Conservation (phyloP, 331 rosid species). For the Rhamnella rubrinervis region DNA sequence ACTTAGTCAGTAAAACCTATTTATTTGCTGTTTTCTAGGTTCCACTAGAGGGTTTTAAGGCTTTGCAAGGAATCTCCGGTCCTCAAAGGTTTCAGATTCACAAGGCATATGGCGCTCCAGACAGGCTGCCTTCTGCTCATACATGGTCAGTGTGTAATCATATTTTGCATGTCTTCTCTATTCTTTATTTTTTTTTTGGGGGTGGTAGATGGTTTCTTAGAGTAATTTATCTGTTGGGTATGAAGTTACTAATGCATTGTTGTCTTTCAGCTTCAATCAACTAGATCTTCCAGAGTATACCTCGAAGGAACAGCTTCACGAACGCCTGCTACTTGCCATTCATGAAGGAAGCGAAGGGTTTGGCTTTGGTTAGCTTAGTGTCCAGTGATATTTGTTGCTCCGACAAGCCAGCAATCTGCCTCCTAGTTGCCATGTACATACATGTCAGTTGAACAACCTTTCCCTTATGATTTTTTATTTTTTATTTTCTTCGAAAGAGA, state of each 20-base stretch:
- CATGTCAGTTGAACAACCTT: constrained; percentile 41
- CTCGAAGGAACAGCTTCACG: constrained; percentile 90
- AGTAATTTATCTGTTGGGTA: constrained; percentile 2
- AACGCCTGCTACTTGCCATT: constrained; percentile 91
- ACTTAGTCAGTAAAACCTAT: background rate
- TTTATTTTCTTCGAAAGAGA: background rate
- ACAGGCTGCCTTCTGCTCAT: constrained; percentile 96
- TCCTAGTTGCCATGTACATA: constrained; percentile 54
- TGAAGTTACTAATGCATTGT: constrained; percentile 21
- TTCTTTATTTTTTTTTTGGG: background rate
- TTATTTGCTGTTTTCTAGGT: constrained; percentile 56
- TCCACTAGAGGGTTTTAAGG: constrained; percentile 97
- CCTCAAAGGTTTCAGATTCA: constrained; percentile 98
- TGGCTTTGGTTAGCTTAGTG: constrained; percentile 70
- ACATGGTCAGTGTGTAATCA: constrained; percentile 65
- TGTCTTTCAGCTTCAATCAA: constrained; percentile 82
- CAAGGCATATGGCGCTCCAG: constrained; percentile 99
- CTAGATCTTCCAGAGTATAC: constrained; percentile 97
- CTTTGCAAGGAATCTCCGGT: constrained; percentile 98
- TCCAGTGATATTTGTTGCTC: constrained; percentile 24
- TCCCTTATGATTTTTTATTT: background rate
- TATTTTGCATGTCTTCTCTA: background rate
- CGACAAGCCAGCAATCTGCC: constrained; percentile 36
- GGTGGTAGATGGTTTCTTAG: background rate
- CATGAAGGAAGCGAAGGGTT: constrained; percentile 99